Percentiles rank a stretch among this genome's conserved stretches.
Evolutionary conservation across 306 rosid genomes (phyloP).

Genomic region (Acacia confusa): DNA sequence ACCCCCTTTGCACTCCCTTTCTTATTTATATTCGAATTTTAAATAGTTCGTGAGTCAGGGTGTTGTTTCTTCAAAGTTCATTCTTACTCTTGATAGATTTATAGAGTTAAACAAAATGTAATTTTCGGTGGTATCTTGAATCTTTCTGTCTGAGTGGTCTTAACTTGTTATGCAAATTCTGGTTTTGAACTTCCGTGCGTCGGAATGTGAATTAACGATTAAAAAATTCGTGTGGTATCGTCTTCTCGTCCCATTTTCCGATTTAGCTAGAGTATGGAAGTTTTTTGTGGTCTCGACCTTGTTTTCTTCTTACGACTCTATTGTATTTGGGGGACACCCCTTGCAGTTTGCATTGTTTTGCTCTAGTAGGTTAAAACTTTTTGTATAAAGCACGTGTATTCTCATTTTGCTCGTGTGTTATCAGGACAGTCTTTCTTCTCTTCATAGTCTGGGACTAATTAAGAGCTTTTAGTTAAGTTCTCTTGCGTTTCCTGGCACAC

Average conservation of each 20-base stretch:
- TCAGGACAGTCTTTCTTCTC: background rate
- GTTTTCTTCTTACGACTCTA: background rate
- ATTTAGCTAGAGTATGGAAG: background rate
- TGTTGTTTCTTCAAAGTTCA: background rate
- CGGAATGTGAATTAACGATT: constrained; percentile 1
- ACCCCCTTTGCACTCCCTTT: background rate
- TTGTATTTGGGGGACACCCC: background rate
- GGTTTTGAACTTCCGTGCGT: constrained; percentile 17
- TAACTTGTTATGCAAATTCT: constrained; percentile 18
- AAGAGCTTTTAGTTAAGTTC: background rate
- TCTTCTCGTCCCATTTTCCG: background rate
- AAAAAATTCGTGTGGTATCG: background rate
- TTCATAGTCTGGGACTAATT: background rate
- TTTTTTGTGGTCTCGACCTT: background rate
- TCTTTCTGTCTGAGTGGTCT: constrained; percentile 1
- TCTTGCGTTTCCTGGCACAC: background rate
- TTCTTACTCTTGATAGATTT: background rate
- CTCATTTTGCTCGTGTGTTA: constrained; percentile 2
- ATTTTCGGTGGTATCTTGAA: constrained; percentile 1
- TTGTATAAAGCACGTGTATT: background rate
- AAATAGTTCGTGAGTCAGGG: background rate
- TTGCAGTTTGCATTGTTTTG: background rate
- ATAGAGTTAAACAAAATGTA: background rate
- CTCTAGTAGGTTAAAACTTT: constrained; percentile 8
- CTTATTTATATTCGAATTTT: background rate